A percentile compares a stretch with the other conserved stretches of the same genome.
Conservation (phyloP, 2,329 filamentous ascomycete genomes). For the Bipolaris gigantea region DNA sequence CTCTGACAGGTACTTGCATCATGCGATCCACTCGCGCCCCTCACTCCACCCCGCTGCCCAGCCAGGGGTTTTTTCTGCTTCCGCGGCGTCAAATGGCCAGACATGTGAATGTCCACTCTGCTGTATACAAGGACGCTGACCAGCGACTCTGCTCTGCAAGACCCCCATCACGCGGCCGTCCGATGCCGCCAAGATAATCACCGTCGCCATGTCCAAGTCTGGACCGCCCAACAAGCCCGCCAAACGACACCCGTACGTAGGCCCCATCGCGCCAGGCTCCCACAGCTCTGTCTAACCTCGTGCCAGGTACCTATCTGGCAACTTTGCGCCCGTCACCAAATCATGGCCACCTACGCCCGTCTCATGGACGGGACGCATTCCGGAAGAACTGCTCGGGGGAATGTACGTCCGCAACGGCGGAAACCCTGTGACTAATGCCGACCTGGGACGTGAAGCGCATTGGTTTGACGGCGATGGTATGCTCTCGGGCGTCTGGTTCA, state of each 20-base stretch:
- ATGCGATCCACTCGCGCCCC: conserved; percentile 6
- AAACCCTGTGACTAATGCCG: conserved; percentile 65
- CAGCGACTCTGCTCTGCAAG: neutral
- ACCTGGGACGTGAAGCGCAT: conserved; percentile 64
- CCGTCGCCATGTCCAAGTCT: conserved; percentile 26
- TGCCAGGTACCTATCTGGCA: conserved; percentile 63
- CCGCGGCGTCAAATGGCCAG: neutral
- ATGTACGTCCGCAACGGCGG: conserved; percentile 74
- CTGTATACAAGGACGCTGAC: conserved; percentile 8
- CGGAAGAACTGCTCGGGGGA: conserved; percentile 66
- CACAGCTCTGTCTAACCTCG: conserved; percentile 5
- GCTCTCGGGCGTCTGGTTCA: conserved; percentile 68
- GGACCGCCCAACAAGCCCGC: conserved; percentile 23
- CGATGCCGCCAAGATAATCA: conserved; percentile 18
- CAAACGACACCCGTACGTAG: conserved; percentile 47
- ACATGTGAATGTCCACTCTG: conserved; percentile 7
- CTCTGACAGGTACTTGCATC: conserved; percentile 10
- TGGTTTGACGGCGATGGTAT: conserved; percentile 79
- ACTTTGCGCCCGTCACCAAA: conserved; percentile 67
- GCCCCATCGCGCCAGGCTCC: neutral
- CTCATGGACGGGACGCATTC: conserved; percentile 60
- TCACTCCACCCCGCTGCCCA: neutral
- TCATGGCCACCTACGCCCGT: conserved; percentile 61
- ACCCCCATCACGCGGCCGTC: conserved; percentile 1
- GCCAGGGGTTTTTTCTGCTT: neutral